These are phyloP conservation scores for Endotrypanum monterogeii DNA, from an alignment of 208 protist genomes.

Conservation along the genomic window DNA sequence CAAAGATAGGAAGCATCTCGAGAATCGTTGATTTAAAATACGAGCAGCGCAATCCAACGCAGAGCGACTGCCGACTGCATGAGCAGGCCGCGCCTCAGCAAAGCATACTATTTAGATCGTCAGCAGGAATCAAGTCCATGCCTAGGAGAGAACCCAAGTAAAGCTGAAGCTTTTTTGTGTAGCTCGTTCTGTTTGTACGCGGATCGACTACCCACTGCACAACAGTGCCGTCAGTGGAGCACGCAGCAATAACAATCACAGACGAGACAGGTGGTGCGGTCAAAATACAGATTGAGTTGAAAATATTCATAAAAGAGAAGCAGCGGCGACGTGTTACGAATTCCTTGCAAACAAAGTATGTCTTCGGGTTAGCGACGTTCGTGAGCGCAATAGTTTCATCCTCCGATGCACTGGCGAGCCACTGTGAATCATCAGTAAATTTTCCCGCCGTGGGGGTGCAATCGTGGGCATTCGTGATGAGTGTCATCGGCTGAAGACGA, in stretches of 20 bases:
- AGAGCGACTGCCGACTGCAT: constrained; percentile 2
- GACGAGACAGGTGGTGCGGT: constrained; percentile 65
- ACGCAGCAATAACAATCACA: constrained; percentile 74
- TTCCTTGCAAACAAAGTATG: constrained; percentile 54
- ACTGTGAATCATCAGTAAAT: constrained; percentile 75
- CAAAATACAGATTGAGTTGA: constrained; percentile 76
- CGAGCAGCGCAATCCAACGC: neutral
- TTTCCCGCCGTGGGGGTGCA: constrained; percentile 56
- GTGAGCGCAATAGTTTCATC: constrained; percentile 77
- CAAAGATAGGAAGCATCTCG: neutral
- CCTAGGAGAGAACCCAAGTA: constrained; percentile 72
- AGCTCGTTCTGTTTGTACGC: constrained; percentile 38
- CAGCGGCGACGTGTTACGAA: constrained; percentile 75
- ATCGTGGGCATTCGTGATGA: constrained; percentile 62
- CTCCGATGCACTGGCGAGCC: constrained; percentile 78
- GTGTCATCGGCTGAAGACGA: constrained; percentile 48
- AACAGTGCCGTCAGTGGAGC: constrained; percentile 76
- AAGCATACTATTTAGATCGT: constrained; percentile 16
- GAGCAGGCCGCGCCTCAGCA: constrained; percentile 12
- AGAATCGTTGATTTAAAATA: neutral
- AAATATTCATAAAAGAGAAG: constrained; percentile 85
- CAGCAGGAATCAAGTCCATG: constrained; percentile 52
- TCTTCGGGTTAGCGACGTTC: constrained; percentile 45
- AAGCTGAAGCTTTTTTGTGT: constrained; percentile 79
- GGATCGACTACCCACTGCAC: constrained; percentile 84